phyloP scores from a whole-genome alignment of 2,329 filamentous ascomycete genomes.

The Pseudogymnoascus sp. region DNA sequence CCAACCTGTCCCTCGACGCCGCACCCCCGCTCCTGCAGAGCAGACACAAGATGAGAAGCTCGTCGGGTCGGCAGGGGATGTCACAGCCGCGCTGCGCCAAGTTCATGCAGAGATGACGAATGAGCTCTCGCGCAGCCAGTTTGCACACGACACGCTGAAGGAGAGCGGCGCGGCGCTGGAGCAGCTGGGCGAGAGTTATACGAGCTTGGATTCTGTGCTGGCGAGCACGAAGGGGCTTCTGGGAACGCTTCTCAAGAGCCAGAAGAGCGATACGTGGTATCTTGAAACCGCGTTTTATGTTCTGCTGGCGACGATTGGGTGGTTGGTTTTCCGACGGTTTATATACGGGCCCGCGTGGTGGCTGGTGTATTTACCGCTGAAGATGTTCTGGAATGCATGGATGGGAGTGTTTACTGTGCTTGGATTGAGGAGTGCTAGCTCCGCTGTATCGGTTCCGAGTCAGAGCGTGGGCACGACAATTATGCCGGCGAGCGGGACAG shows the following conservation, averaged over 20 bases:
- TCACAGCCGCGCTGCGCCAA: conserved; percentile 73
- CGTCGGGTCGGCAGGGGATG: conserved; percentile 69
- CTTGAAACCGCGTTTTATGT: conserved; percentile 84
- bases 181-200: conserved; percentile 74
- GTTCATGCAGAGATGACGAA: conserved; percentile 81
- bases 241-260: conserved; percentile 69
- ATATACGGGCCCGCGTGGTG: conserved; percentile 88
- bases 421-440: conserved; percentile 30
- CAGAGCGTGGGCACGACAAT: conserved; percentile 10
- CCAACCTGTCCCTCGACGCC: conserved; percentile 29
- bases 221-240: conserved; percentile 67
- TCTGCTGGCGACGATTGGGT: conserved; percentile 66
- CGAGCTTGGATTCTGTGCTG: conserved; percentile 68
- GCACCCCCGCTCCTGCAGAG: conserved; percentile 27
- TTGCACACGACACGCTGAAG: conserved; percentile 80
- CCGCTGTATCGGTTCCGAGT: conserved; percentile 19
- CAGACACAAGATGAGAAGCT: conserved; percentile 58
- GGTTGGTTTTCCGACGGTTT: conserved; percentile 78
- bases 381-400: conserved; percentile 52
- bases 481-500: not conserved
- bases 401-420: conserved; percentile 49
- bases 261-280: conserved; percentile 98
- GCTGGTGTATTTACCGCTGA: conserved; percentile 77
- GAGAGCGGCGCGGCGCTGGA: conserved; percentile 77
- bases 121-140: conserved; percentile 79